Evolutionary conservation across 768 basidiomycete genomes (phyloP).

Genomic region (Aureoboletus auriporus): DNA sequence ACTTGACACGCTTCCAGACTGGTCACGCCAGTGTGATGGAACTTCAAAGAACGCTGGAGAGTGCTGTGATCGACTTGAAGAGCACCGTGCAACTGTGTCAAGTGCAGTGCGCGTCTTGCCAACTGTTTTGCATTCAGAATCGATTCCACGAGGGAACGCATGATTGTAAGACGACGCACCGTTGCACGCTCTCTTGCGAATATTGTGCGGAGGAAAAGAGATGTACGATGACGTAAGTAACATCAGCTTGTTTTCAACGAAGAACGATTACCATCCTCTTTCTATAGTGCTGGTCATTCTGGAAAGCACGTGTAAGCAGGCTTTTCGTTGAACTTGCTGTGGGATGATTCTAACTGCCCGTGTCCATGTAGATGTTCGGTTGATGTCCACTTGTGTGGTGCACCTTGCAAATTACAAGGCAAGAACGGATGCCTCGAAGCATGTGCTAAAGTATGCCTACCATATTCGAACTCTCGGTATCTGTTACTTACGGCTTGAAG

Average conservation of each 20-base stretch:
- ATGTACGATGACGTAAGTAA: constrained; percentile 46
- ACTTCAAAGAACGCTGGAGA: constrained; percentile 42
- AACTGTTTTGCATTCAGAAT: constrained; percentile 44
- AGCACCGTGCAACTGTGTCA: constrained; percentile 49
- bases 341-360: background rate
- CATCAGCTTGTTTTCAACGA: background rate
- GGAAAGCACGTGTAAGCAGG: constrained; percentile 50
- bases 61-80: constrained; percentile 42
- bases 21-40: constrained; percentile 42
- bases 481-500: constrained; percentile 26
- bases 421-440: constrained; percentile 48
- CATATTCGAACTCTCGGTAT: background rate
- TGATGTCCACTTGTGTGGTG: constrained; percentile 51
- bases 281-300: constrained; percentile 49
- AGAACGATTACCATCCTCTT: background rate
- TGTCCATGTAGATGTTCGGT: constrained; percentile 43
- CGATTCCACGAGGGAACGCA: constrained; percentile 46
- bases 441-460: constrained; percentile 45
- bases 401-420: constrained; percentile 41
- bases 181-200: constrained; percentile 42
- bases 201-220: constrained; percentile 33
- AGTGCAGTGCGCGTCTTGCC: constrained; percentile 43
- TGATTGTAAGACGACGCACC: constrained; percentile 47
- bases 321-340: background rate
- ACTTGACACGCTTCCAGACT: constrained; percentile 45